Base-by-base conservation (phyloP, 2,329 filamentous ascomycete species). In the Fusarium sp. region DNA sequence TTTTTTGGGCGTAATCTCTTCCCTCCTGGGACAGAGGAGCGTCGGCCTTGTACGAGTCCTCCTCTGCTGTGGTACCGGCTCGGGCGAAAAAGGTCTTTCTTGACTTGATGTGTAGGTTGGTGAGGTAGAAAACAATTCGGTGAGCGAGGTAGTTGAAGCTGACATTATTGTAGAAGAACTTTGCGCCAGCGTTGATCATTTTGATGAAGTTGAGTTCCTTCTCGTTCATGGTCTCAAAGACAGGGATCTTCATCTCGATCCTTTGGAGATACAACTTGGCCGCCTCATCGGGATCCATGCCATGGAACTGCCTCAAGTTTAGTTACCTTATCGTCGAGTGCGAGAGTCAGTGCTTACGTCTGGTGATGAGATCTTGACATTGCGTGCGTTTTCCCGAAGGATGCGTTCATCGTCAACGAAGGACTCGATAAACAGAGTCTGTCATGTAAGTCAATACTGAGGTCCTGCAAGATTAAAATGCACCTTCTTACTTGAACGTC, bases 161-260 rank as follows among this genome's bases (percentile, higher is more conserved):
- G 74, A 95, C 91, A 68, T 98, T 97, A 80, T 99, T 99, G 77
- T 98, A 94, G 70, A 94, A 90, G 73, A 99, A 90, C 67, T 92
- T 88, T 73, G 94, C 88, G 40, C 95, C 95, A 7, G 95, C 95
- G 69, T 99, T 99, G 75, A 98, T 96, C 94, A 99, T 97, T 81
- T 97, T 97, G 79, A 99, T 94, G 79, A 94, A 99, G 75, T 98
- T 97, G 63, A 99, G 84, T 67, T 98, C 93, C 28, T 85, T 84
- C 76, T 99, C 95, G 70, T 93, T 86, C 93, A 99, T 98, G 1
- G 92, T 96, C 79, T 99, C 93, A 70, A 97, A 99, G 57, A 94
- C 89, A 19, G 95, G 95, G 58, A 99, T 99, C 68, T 95, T 92
- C 69, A 91, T 89, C 63, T 92, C 89, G 73, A 99, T 98, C 46